Conservation (phyloP, 352 stramenopile species). For the Thraustochytrium striatum region DNA sequence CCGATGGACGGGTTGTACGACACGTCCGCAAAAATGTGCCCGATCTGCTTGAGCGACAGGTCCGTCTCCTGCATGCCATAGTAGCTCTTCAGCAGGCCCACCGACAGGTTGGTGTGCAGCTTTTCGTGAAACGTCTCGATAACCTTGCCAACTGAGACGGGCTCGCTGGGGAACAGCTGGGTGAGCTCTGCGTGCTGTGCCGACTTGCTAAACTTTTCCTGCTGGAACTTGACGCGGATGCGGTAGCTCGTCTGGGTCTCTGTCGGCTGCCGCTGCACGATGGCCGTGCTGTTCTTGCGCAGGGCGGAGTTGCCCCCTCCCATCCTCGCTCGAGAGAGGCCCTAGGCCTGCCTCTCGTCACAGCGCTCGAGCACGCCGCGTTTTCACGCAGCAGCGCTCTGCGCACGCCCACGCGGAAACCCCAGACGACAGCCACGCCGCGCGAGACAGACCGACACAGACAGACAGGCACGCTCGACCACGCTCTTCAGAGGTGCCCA, state of each 20-base stretch:
- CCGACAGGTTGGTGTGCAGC: slow-evolving; percentile 8
- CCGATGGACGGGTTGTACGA: slow-evolving; percentile 45
- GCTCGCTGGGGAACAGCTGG: neutral
- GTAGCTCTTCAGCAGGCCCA: slow-evolving; percentile 5
- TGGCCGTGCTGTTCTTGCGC: slow-evolving; percentile 4
- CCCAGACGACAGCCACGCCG: too few species aligned
- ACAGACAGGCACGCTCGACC: too few species aligned
- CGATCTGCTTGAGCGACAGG: slow-evolving; percentile 21
- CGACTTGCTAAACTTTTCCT: slow-evolving; percentile 19
- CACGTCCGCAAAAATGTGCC: neutral
- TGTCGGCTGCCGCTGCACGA: slow-evolving; percentile 35
- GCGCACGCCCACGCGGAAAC: too few species aligned
- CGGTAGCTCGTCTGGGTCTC: slow-evolving; percentile 36
- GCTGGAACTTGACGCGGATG: slow-evolving; percentile 44
- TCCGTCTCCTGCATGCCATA: slow-evolving; percentile 1
- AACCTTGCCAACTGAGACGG: neutral
- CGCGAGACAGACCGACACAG: too few species aligned
- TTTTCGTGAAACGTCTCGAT: slow-evolving; percentile 14
- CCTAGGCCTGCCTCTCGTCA: too few species aligned
- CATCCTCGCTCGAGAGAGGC: too few species aligned
- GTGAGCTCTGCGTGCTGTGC: neutral
- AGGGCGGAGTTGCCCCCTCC: neutral
- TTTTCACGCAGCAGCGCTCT: too few species aligned
- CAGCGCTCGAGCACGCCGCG: too few species aligned
- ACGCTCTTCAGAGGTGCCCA: too few species aligned